Conservation (phyloP, 2,329 filamentous ascomycete genomes). For the Penicillium concentricum region DNA sequence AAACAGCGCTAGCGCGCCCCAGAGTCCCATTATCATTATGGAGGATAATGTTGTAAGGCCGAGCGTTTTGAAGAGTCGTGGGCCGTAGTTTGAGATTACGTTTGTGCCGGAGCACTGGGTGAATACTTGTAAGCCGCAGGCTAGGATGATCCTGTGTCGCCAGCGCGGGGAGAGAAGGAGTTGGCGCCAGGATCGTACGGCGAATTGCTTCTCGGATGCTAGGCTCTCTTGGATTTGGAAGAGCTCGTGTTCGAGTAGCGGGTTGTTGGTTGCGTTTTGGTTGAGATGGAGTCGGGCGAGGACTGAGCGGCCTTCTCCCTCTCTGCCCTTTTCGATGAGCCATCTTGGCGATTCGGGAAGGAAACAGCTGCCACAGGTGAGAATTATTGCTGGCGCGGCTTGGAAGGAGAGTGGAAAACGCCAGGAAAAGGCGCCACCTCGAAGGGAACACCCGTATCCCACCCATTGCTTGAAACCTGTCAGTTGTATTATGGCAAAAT, state of each 20-base stretch:
- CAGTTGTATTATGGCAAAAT: not conserved
- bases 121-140: slow-evolving; percentile 51
- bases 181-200: slow-evolving; percentile 39
- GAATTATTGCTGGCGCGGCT: slow-evolving; percentile 43
- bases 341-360: slow-evolving; percentile 38
- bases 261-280: slow-evolving; percentile 28
- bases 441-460: slow-evolving; percentile 48
- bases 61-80: slow-evolving; percentile 46
- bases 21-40: slow-evolving; percentile 54
- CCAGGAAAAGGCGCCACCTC: slow-evolving; percentile 33
- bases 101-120: slow-evolving; percentile 51
- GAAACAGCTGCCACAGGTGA: slow-evolving; percentile 34
- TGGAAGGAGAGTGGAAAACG: slow-evolving; percentile 37
- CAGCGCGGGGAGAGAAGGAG: slow-evolving; percentile 46
- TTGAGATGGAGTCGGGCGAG: slow-evolving; percentile 36
- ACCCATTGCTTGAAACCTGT: slow-evolving; percentile 45
- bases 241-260: slow-evolving; percentile 43
- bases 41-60: slow-evolving; percentile 47
- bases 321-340: slow-evolving; percentile 39
- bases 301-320: slow-evolving; percentile 34
- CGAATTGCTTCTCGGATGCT: slow-evolving; percentile 35
- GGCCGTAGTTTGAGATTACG: slow-evolving; percentile 47
- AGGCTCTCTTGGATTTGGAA: slow-evolving; percentile 43
- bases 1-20: slow-evolving; percentile 50
- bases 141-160: slow-evolving; percentile 49